Evolutionary conservation across 2,329 filamentous ascomycete genomes (phyloP), one percentile per base, ranked within the genome.

Genomic region (Aspergillus sergii): DNA sequence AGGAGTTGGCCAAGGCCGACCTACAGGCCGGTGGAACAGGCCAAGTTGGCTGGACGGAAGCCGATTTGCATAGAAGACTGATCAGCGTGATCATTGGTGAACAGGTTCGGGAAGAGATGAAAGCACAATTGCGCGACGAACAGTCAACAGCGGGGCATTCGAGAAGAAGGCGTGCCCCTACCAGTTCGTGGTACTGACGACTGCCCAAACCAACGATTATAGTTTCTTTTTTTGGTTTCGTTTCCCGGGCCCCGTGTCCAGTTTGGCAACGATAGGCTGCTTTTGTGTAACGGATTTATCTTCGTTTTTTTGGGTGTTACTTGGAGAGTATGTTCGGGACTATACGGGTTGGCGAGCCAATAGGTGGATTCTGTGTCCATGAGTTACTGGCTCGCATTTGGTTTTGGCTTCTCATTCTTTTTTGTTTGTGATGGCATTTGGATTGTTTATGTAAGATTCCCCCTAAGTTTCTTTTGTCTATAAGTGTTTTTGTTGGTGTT

Each of bases 21-120:
- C 63, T 75, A 61, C 72, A 71, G 59, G 73, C 72, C 54, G 79
- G 78, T 51, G 76, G 77, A 23, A 72, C 71, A 48, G 78, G 75
- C 39, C 72, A 72, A 60, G 68, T 79, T 67, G 79, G 76, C 58
- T 83, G 81, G 81, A 77, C 72, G 30, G 79, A 80, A 50, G 77
- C 79, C 55, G 79, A 83, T 50, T 68, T 83, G 61, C 75, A 80
- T 62, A 74, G 74, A 67, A 72, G 79, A 65, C 69, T 83, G 62
- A 80, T 81, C 62, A 81, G 80, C 62, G 75, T 83, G 60, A 81
- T 82, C 32, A 78, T 82, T 70, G 81, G 81, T 39, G 80, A 82
- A 66, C 77, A 80, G 62, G 77, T 82, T 57, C 73, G 81, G 69
- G 73, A 74, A 58, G 79, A 81, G 63, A 68, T 69, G 61, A 79